Percentiles rank a stretch among this genome's conserved stretches.
These are phyloP conservation scores for Capsella rubella DNA, from an alignment of 441 rosid species.

Conservation along the genomic window DNA sequence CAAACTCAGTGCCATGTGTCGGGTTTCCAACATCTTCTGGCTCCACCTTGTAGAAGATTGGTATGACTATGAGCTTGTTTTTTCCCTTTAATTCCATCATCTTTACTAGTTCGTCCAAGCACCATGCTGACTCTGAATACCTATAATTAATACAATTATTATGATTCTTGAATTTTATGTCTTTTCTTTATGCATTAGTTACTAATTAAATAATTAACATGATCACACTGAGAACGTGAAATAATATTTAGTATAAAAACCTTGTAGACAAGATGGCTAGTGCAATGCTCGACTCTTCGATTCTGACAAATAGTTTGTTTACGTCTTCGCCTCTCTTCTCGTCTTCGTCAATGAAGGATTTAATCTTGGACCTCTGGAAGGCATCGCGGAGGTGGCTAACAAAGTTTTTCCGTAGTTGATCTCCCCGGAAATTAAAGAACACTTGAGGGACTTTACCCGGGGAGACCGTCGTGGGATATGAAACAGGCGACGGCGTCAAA, in stretches of 20 bases:
- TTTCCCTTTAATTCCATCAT: background rate
- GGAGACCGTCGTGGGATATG: background rate
- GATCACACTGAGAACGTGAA: background rate
- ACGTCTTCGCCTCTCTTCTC: slow-evolving; percentile 7
- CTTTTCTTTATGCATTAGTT: too few relatives aligned
- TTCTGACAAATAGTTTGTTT: background rate
- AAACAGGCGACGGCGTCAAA: too few relatives aligned
- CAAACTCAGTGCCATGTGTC: background rate
- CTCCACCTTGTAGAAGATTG: background rate
- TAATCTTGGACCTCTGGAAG: background rate
- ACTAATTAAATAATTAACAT: too few relatives aligned
- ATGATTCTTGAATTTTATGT: background rate
- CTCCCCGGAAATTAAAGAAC: slow-evolving; percentile 11
- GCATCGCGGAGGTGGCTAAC: slow-evolving; percentile 14
- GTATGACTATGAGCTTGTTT: slow-evolving; percentile 19
- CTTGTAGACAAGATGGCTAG: slow-evolving; percentile 5
- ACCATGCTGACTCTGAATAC: background rate
- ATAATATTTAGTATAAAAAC: background rate
- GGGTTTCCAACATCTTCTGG: background rate
- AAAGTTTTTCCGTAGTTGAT: slow-evolving; percentile 3
- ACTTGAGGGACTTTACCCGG: background rate
- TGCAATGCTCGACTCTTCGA: slow-evolving; percentile 14
- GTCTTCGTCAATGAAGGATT: background rate
- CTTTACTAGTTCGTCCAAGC: slow-evolving; percentile 15
- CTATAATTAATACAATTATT: background rate